Percentiles rank a stretch among this genome's conserved stretches.
phyloP scores from a whole-genome alignment of 768 basidiomycete genomes.

The Mycena metata region DNA sequence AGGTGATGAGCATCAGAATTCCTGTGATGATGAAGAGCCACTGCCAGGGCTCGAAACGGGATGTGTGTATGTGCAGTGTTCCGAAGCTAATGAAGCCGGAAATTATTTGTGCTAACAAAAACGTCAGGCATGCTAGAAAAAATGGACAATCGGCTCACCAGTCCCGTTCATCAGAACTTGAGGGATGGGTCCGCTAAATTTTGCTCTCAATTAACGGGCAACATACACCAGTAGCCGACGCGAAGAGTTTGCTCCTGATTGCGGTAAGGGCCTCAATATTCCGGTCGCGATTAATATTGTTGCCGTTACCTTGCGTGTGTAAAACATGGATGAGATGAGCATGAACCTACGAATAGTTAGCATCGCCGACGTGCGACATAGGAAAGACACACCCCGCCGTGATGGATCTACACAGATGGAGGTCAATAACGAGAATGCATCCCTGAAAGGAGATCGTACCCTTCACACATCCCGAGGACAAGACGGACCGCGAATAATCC shows the following conservation, averaged over 20 bases:
- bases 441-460: conserved; percentile 38
- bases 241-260: conserved; percentile 79
- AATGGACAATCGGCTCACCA: conserved; percentile 57
- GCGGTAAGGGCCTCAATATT: too few species aligned
- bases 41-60: conserved; percentile 65
- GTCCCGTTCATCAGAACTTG: conserved; percentile 80
- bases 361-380: too few species aligned
- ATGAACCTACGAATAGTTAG: conserved; percentile 65
- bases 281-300: too few species aligned
- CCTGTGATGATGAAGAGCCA: conserved; percentile 50
- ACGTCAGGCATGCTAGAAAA: neutral
- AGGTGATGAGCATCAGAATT: conserved; percentile 38
- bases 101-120: conserved; percentile 62
- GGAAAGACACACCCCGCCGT: conserved; percentile 60
- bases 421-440: neutral
- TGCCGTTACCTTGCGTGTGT: conserved; percentile 80
- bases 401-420: conserved; percentile 65
- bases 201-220: conserved; percentile 2
- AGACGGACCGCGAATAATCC: conserved; percentile 76
- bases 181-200: too few species aligned
- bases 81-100: conserved; percentile 67
- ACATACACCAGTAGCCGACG: conserved; percentile 84
- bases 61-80: conserved; percentile 59
- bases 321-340: conserved; percentile 87
- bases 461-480: conserved; percentile 81